These are phyloP conservation scores for Rhizophora apiculata DNA, from an alignment of 345 rosid genomes.

Conservation along the genomic window DNA sequence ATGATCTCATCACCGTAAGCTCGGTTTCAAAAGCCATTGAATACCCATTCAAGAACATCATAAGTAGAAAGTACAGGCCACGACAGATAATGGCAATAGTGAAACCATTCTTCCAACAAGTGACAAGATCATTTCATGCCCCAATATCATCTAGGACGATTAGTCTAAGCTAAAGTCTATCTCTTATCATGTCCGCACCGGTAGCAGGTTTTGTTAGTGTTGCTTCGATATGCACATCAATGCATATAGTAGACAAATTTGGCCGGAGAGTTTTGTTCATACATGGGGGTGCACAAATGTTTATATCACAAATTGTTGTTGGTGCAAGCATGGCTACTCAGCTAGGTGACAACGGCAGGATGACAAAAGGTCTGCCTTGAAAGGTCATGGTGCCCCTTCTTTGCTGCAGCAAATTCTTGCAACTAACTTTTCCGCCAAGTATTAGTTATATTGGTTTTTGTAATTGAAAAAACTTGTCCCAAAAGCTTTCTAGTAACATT, in stretches of 20 bases:
- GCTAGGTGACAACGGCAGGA: conserved; percentile 48
- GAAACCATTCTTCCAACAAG: conserved; percentile 71
- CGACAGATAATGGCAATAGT: conserved; percentile 66
- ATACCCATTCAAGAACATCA: conserved; percentile 41
- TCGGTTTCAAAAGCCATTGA: conserved; percentile 23
- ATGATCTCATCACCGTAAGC: conserved; percentile 57
- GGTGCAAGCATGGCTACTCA: conserved; percentile 45
- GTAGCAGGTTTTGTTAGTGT: conserved; percentile 49
- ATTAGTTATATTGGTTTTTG: too few species aligned
- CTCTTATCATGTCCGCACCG: conserved; percentile 48
- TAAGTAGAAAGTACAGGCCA: conserved; percentile 50
- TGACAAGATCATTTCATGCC: conserved; percentile 73
- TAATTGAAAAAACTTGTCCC: too few species aligned
- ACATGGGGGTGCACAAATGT: conserved; percentile 59
- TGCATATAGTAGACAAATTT: conserved; percentile 55
- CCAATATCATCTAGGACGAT: conserved; percentile 66
- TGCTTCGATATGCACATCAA: conserved; percentile 42
- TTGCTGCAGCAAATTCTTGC: too few species aligned
- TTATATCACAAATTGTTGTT: conserved; percentile 45
- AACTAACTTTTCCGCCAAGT: too few species aligned
- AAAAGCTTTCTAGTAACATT: too few species aligned
- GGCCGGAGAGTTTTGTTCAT: conserved; percentile 52
- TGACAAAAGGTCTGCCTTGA: conserved; percentile 17
- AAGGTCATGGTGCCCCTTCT: too few species aligned
- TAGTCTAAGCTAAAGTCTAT: conserved; percentile 58